A percentile compares a stretch with the other conserved stretches of the same genome.
phyloP scores from a whole-genome alignment of 2,329 filamentous ascomycete species.

The Penicillium nordicum region DNA sequence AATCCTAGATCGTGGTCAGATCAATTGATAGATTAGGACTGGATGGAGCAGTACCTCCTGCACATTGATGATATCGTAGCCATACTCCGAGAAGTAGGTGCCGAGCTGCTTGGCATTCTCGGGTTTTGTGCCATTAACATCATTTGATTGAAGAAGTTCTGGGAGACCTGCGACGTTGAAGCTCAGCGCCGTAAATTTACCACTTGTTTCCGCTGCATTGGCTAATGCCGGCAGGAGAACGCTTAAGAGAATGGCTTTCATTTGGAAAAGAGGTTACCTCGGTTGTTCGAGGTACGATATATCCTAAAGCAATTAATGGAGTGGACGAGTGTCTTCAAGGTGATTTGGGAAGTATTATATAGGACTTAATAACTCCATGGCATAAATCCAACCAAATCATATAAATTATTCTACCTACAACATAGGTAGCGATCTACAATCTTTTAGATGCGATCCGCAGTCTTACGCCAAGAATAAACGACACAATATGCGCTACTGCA shows the following conservation, averaged over 20 bases:
- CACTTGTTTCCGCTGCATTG: slow-evolving; percentile 27
- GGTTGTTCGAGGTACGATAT: neutral
- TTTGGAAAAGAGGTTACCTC: neutral
- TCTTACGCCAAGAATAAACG: neutral
- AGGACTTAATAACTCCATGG: neutral
- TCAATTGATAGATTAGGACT: neutral
- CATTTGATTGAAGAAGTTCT: slow-evolving; percentile 53
- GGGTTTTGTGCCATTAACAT: slow-evolving; percentile 59
- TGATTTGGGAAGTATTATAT: neutral
- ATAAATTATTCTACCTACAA: neutral
- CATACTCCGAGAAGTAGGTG: slow-evolving; percentile 53
- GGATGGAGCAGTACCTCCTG: slow-evolving; percentile 51
- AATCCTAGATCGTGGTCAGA: slow-evolving; percentile 46
- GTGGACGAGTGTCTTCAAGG: neutral
- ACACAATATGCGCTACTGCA: neutral
- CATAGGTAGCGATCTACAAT: neutral
- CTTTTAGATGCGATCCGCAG: neutral
- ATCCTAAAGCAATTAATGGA: neutral
- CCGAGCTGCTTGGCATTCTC: slow-evolving; percentile 58
- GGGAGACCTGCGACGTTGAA: slow-evolving; percentile 63
- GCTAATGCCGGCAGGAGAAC: slow-evolving; percentile 5
- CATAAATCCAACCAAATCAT: no score
- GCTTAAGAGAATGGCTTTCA: slow-evolving; percentile 5
- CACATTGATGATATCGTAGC: slow-evolving; percentile 61
- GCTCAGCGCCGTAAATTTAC: slow-evolving; percentile 52